Evolutionary conservation across 345 rosid genomes (phyloP).

Genomic region (Reutealis trisperma): DNA sequence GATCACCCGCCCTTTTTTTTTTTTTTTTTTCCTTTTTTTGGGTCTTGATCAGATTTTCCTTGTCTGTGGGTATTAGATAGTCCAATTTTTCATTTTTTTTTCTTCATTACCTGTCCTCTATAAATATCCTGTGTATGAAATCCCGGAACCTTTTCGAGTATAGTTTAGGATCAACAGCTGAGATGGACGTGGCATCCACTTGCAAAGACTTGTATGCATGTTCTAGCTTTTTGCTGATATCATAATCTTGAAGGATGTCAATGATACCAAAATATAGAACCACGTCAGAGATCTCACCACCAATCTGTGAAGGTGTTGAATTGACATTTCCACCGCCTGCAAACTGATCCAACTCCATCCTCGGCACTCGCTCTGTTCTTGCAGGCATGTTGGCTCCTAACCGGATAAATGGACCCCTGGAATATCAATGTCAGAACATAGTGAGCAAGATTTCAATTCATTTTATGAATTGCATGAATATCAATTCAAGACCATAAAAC

Average conservation of each 20-base stretch:
- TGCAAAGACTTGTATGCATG: conserved; percentile 43
- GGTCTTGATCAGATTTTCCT: neutral
- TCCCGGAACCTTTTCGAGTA: conserved; percentile 34
- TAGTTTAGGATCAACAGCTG: conserved; percentile 39
- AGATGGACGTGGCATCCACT: conserved; percentile 39
- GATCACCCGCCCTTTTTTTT: neutral
- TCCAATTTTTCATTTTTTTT: neutral
- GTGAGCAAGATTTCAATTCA: neutral
- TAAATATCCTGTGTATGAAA: conserved; percentile 30
- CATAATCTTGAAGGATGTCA: conserved; percentile 42
- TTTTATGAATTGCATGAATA: neutral
- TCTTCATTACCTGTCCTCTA: conserved; percentile 18
- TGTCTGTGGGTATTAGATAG: neutral
- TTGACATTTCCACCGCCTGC: conserved; percentile 28
- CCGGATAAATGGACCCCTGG: conserved; percentile 50
- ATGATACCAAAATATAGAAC: conserved; percentile 35
- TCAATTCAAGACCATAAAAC: neutral
- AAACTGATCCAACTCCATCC: conserved; percentile 38
- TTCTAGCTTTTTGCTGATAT: conserved; percentile 37
- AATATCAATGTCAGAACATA: neutral
- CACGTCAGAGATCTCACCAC: conserved; percentile 28
- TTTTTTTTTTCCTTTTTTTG: neutral
- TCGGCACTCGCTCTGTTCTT: conserved; percentile 46
- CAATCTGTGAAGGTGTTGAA: conserved; percentile 18
- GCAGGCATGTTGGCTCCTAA: conserved; percentile 60